Evolutionary conservation across 1,139 yeast species (phyloP), one percentile per base, ranked within the genome.

Genomic region (Pichia norvegensis): DNA sequence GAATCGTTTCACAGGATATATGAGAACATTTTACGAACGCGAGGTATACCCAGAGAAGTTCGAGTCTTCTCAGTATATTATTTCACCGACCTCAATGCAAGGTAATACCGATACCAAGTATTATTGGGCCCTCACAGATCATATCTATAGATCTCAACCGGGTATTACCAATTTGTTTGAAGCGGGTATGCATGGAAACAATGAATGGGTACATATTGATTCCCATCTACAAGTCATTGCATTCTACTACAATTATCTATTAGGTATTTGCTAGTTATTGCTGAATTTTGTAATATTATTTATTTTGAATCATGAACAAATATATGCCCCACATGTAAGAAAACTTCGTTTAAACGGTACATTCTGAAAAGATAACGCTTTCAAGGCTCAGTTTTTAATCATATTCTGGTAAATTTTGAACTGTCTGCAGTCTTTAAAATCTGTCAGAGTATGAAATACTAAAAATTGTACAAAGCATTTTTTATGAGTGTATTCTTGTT

Each of bases 61-160:
- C 29, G 60, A 63, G 46, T 74, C 72, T 51, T 72, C 23, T 14
- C 22, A 31, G 7, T 51, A 50, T 19, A 68, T 82, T 41, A 69
- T 78, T 22, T 67, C 88, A 2, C 94, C 95, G 8, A 68, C 76
- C 13, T 60, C 85, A 44, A 76, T 83, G 74, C 73, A 86, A 8
- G 95, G 85, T 14, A 86, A 86, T 63, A 86, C 95, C 1, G 96
- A 87, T 62, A 86, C 95, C 9, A 74, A 76, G 57, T 73, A 76
- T 59, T 86, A 83, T 66, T 85, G 94, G 90, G 66, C 71, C 44
- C 69, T 87, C 57, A 78, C 90, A 14, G 67, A 69, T 42, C 77
- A 84, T 60, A 85, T 87, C 49, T 85, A 73, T 69, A 74, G 95
- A 55, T 80, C 72, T 5, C 65, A 66, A 22, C 74, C 78, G 0